Percentiles rank a stretch among this genome's conserved stretches.
Evolutionary conservation across 1,139 yeast species (phyloP).

Genomic region (Suhomyces coccinellae): DNA sequence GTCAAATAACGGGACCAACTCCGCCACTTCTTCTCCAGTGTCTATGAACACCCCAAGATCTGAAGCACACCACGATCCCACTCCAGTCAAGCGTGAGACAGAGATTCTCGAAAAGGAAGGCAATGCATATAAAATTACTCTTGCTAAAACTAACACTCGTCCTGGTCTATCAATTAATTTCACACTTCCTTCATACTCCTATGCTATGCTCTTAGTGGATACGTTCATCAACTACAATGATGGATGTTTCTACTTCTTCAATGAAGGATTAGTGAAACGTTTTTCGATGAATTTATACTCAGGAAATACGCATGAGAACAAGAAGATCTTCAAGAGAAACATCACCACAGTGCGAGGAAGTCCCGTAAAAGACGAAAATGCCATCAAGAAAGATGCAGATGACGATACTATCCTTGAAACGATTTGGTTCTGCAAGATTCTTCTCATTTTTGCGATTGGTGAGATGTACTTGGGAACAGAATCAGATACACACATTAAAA

Average conservation of each 20-base stretch:
- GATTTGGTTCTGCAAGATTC: conserved; percentile 77
- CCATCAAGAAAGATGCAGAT: conserved; percentile 45
- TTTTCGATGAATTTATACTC: conserved; percentile 61
- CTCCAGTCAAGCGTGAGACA: conserved; percentile 33
- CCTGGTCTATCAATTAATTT: conserved; percentile 69
- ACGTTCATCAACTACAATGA: conserved; percentile 78
- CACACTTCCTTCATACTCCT: conserved; percentile 73
- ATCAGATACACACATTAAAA: conserved; percentile 40
- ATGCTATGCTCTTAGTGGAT: conserved; percentile 73
- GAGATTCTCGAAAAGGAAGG: conserved; percentile 68
- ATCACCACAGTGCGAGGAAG: conserved; percentile 26
- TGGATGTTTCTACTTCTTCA: conserved; percentile 84
- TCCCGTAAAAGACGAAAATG: conserved; percentile 44
- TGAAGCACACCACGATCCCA: conserved; percentile 1
- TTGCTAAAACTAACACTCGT: conserved; percentile 66
- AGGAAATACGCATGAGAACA: conserved; percentile 44
- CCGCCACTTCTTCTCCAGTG: conserved; percentile 14
- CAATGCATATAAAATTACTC: conserved; percentile 66
- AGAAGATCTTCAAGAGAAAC: conserved; percentile 40
- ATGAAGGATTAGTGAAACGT: conserved; percentile 73
- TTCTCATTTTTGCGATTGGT: conserved; percentile 77
- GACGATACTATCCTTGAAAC: conserved; percentile 68
- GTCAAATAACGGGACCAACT: conserved; percentile 12
- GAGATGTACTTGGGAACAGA: conserved; percentile 83
- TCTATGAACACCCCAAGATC: conserved; percentile 11